Evolutionary conservation across 805 yeast genomes (phyloP).

Genomic region (Lachancea waltii): DNA sequence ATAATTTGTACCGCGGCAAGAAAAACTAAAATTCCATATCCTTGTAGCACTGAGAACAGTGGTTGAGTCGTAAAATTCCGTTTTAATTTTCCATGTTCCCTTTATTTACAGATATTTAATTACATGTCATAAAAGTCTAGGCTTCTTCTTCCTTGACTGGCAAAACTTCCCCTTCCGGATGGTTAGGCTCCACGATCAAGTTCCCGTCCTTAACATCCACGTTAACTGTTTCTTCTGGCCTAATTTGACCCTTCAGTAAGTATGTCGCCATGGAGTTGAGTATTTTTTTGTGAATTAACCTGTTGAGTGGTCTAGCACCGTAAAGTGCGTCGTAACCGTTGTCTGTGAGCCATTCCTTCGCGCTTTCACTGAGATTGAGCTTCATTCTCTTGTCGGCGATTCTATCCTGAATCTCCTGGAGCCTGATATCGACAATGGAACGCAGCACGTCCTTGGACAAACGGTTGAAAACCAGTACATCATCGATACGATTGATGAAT

Average conservation of each 20-base stretch:
- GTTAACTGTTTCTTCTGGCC: constrained; percentile 47
- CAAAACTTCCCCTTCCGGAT: constrained; percentile 30
- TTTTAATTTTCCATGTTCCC: no score
- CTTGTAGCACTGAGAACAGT: no score
- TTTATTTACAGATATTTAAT: not conserved
- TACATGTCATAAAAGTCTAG: no score
- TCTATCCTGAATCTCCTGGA: constrained; percentile 74
- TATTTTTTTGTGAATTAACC: constrained; percentile 76
- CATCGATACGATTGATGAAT: constrained; percentile 90
- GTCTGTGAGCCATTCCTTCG: constrained; percentile 72
- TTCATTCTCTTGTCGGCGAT: constrained; percentile 71
- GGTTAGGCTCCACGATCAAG: constrained; percentile 43
- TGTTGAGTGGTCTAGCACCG: constrained; percentile 94
- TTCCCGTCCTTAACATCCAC: constrained; percentile 42
- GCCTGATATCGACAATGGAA: constrained; percentile 77
- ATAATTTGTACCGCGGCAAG: no score
- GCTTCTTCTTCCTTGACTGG: constrained; percentile 13
- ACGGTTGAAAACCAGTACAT: constrained; percentile 87
- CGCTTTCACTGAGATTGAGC: constrained; percentile 49
- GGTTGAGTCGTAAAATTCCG: no score
- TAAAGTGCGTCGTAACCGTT: constrained; percentile 87
- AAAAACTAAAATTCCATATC: no score
- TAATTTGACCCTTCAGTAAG: constrained; percentile 73
- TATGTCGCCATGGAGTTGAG: constrained; percentile 82
- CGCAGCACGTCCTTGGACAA: constrained; percentile 69